Evolutionary conservation across 2,329 filamentous ascomycete genomes (phyloP).

Genomic region (Drechslerella dactyloides): DNA sequence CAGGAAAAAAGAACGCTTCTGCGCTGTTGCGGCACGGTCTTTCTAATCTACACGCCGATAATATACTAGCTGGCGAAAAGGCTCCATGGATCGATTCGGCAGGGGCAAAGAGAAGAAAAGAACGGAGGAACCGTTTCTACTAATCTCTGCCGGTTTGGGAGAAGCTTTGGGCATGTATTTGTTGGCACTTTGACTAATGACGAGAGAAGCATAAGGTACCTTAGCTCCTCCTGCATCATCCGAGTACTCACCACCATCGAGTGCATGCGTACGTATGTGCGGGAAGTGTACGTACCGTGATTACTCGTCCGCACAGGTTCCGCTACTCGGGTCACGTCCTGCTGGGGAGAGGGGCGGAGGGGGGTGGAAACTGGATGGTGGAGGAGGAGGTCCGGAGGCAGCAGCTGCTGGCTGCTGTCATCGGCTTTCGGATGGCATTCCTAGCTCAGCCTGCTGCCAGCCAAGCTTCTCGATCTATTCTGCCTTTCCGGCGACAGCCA

Average conservation of each 20-base stretch:
- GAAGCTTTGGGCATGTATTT: slow-evolving; percentile 51
- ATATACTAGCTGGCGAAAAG: slow-evolving; percentile 19
- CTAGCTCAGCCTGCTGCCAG: slow-evolving; percentile 48
- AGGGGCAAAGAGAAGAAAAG: slow-evolving; percentile 32
- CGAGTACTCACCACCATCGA: neutral
- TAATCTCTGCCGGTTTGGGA: slow-evolving; percentile 51
- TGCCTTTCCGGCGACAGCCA: slow-evolving; percentile 17
- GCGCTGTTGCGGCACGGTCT: slow-evolving; percentile 44
- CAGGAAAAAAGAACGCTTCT: slow-evolving; percentile 11
- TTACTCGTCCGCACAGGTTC: slow-evolving; percentile 13
- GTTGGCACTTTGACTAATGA: slow-evolving; percentile 52
- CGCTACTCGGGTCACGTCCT: slow-evolving; percentile 46
- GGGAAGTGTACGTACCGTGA: slow-evolving; percentile 36
- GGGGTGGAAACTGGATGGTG: slow-evolving; percentile 1
- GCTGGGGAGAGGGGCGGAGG: neutral
- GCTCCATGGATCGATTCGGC: slow-evolving; percentile 14
- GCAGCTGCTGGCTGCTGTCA: slow-evolving; percentile 25
- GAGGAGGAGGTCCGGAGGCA: too few relatives aligned
- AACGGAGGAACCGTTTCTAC: slow-evolving; percentile 27
- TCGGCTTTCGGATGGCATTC: slow-evolving; percentile 48
- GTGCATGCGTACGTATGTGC: neutral
- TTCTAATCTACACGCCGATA: slow-evolving; percentile 5
- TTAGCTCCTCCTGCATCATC: slow-evolving; percentile 5
- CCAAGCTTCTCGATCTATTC: slow-evolving; percentile 51
- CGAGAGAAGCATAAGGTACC: slow-evolving; percentile 44